A percentile compares a stretch with the other conserved stretches of the same genome.
Conservation (phyloP, 257 asterid species). For the Knoxia roxburghii region DNA sequence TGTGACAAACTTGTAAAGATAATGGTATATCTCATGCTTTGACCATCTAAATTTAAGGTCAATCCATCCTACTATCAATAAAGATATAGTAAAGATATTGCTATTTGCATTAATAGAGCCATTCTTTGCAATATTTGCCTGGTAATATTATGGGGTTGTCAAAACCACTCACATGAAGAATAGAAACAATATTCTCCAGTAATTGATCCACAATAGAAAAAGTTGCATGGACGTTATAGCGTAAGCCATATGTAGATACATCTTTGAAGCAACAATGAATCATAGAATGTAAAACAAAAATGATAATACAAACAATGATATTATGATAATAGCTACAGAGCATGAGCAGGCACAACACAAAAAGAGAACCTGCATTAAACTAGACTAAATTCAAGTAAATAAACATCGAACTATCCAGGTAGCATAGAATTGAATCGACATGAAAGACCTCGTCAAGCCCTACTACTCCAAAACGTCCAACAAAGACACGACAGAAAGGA, state of each 20-base stretch:
- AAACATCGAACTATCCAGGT: too few species aligned
- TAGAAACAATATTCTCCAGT: background rate
- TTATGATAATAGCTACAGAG: background rate
- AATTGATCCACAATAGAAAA: too few species aligned
- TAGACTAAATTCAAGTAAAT: background rate
- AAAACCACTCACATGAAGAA: background rate
- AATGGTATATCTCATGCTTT: background rate
- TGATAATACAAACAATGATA: background rate
- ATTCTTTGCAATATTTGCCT: slow-evolving; percentile 1
- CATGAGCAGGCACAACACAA: background rate
- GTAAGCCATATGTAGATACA: background rate
- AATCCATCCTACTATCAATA: background rate
- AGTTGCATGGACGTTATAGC: too few species aligned
- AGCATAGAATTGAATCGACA: too few species aligned
- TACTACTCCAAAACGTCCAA: background rate
- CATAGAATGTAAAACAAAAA: background rate
- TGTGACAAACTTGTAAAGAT: background rate
- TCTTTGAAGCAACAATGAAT: background rate
- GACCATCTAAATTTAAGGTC: background rate
- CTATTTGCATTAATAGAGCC: too few species aligned
- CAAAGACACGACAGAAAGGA: background rate
- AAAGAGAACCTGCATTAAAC: background rate
- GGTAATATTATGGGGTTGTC: background rate
- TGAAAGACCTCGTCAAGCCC: background rate
- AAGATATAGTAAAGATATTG: too few species aligned